phyloP scores from a whole-genome alignment of 2,329 filamentous ascomycete genomes.

The Gaeumannomyces sp. region DNA sequence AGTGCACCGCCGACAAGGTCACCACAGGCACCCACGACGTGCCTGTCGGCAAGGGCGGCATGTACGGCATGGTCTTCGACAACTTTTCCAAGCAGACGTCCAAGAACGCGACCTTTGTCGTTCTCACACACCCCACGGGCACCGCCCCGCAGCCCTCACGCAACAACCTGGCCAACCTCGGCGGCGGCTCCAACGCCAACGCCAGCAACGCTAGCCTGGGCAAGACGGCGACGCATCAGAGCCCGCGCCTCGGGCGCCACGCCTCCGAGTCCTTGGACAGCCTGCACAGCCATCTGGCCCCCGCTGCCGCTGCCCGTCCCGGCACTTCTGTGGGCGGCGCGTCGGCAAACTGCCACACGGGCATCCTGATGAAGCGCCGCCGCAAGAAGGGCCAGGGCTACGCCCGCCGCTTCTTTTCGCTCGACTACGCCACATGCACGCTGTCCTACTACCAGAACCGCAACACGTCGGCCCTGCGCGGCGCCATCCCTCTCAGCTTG shows the following conservation, averaged over 20 bases:
- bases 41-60: slow-evolving; percentile 66
- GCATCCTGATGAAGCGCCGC: slow-evolving; percentile 79
- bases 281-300: slow-evolving; percentile 42
- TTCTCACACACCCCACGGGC: slow-evolving; percentile 87
- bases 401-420: slow-evolving; percentile 87
- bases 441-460: slow-evolving; percentile 95
- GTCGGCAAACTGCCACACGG: slow-evolving; percentile 64
- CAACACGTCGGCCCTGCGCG: slow-evolving; percentile 84
- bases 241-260: slow-evolving; percentile 36
- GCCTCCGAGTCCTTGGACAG: slow-evolving; percentile 55
- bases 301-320: background rate
- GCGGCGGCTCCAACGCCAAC: slow-evolving; percentile 31
- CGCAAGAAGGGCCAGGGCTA: slow-evolving; percentile 92
- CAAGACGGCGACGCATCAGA: slow-evolving; percentile 36
- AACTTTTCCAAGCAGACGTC: slow-evolving; percentile 95
- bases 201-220: slow-evolving; percentile 47
- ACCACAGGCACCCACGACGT: slow-evolving; percentile 87
- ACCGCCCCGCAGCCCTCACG: slow-evolving; percentile 69
- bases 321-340: slow-evolving; percentile 13
- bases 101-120: slow-evolving; percentile 90
- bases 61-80: slow-evolving; percentile 96
- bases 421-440: slow-evolving; percentile 91
- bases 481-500: slow-evolving; percentile 84
- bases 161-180: slow-evolving; percentile 59
- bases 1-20: slow-evolving; percentile 94